Conservation (phyloP, 139 green algal species). For the Parachlorella kessleri region DNA sequence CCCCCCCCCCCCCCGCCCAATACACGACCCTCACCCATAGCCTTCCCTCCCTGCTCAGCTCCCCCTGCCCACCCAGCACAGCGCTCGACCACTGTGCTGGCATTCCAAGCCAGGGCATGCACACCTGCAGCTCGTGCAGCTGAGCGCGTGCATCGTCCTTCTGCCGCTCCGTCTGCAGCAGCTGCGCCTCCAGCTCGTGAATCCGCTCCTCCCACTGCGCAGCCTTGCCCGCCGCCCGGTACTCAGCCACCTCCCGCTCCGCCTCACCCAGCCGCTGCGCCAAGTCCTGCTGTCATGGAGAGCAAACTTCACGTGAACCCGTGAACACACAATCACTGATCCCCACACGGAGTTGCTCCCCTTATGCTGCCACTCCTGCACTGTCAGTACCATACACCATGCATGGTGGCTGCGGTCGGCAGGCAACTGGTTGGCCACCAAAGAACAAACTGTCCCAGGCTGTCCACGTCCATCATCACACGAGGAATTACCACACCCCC, state of each 20-base stretch:
- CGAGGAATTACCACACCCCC: too few species aligned
- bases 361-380: too few species aligned
- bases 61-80: too few species aligned
- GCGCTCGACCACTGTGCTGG: too few species aligned
- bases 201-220: constrained; percentile 23
- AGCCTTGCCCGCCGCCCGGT: background rate
- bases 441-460: too few species aligned
- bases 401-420: too few species aligned
- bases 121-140: constrained; percentile 43
- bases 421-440: too few species aligned
- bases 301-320: too few species aligned
- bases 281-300: background rate
- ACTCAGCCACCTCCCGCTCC: background rate
- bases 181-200: constrained; percentile 30
- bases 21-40: background rate
- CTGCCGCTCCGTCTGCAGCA: constrained; percentile 26
- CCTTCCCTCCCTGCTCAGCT: constrained; percentile 15
- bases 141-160: constrained; percentile 7
- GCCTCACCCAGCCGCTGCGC: constrained; percentile 2
- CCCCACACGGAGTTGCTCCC: too few species aligned
- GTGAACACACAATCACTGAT: too few species aligned
- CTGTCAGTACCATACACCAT: too few species aligned
- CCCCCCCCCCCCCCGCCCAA: background rate
- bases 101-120: constrained; percentile 3
- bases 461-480: too few species aligned